These are phyloP conservation scores for Aspergillus ruber DNA, from an alignment of 2,329 filamentous ascomycete genomes.

Conservation along the genomic window DNA sequence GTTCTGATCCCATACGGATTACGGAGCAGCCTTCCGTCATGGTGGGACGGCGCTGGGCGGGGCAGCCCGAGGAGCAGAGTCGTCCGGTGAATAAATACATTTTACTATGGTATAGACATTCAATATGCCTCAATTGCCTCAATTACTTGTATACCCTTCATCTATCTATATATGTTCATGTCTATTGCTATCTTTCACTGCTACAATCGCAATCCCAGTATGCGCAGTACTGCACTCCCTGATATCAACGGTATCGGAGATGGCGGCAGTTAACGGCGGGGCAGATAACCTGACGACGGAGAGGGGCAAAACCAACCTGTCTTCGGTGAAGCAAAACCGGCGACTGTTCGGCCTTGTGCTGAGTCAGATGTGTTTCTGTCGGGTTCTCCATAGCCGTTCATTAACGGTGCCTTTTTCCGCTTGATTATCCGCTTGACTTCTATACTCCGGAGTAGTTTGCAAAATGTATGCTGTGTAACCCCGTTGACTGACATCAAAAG, in stretches of 20 bases:
- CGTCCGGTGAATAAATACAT: conserved; percentile 19
- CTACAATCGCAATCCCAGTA: too few species aligned
- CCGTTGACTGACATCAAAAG: too few species aligned
- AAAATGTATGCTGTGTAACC: too few species aligned
- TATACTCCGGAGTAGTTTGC: too few species aligned
- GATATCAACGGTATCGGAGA: background rate
- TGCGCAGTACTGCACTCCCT: background rate
- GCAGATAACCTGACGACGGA: background rate
- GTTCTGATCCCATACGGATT: conserved; percentile 13
- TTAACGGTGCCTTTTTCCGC: too few species aligned
- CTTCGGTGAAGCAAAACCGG: background rate
- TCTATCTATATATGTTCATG: background rate
- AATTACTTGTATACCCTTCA: background rate
- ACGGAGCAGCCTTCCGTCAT: conserved; percentile 35
- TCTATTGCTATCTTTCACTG: background rate
- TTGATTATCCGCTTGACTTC: too few species aligned
- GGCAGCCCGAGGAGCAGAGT: conserved; percentile 29
- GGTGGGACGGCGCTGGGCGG: conserved; percentile 19
- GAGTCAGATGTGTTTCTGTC: too few species aligned
- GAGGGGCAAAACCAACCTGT: background rate
- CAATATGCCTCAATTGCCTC: background rate
- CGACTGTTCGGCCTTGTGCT: too few species aligned
- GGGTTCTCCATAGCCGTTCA: too few species aligned
- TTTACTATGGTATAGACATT: too few species aligned
- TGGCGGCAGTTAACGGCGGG: background rate